Evolutionary conservation across 192 early-diverging fungal species (phyloP).

Genomic region (Coemansia sp.): DNA sequence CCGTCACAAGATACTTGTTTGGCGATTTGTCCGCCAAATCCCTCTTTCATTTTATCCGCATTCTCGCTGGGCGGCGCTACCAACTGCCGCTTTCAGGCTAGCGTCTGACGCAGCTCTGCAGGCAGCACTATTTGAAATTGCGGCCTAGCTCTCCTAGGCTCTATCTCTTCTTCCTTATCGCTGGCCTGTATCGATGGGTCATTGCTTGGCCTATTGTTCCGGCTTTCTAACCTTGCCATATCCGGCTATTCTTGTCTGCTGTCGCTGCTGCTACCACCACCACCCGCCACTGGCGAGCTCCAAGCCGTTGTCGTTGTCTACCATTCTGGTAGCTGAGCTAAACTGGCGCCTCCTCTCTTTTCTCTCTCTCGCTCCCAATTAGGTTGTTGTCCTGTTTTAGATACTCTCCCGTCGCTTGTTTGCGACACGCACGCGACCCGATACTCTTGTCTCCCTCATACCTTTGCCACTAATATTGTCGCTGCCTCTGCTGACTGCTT

Average conservation of each 20-base stretch:
- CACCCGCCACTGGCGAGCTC: slow-evolving; percentile 1
- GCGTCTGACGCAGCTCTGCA: not conserved
- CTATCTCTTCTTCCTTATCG: not conserved
- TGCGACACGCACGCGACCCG: not conserved
- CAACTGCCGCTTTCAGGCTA: not conserved
- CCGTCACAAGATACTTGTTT: not conserved
- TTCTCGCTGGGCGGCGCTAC: not conserved
- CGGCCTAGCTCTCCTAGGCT: slow-evolving; percentile 8
- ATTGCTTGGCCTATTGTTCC: slow-evolving; percentile 29
- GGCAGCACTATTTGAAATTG: slow-evolving; percentile 5
- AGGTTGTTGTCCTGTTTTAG: slow-evolving; percentile 8
- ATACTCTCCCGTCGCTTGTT: slow-evolving; percentile 1
- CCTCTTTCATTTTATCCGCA: not conserved
- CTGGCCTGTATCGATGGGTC: slow-evolving; percentile 26
- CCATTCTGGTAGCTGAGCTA: not conserved
- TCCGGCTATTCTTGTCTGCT: slow-evolving; percentile 10
- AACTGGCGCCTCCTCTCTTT: not conserved
- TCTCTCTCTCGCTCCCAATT: not conserved
- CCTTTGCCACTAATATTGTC: not conserved
- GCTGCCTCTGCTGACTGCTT: not conserved
- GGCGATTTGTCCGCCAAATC: not conserved
- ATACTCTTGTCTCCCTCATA: not conserved
- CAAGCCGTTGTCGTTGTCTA: not conserved
- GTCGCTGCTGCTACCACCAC: not conserved
- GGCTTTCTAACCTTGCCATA: slow-evolving; percentile 11